Percentiles rank a stretch among this genome's conserved stretches.
Evolutionary conservation across 2,329 filamentous ascomycete species (phyloP).

Genomic region (Cercospora sojina): DNA sequence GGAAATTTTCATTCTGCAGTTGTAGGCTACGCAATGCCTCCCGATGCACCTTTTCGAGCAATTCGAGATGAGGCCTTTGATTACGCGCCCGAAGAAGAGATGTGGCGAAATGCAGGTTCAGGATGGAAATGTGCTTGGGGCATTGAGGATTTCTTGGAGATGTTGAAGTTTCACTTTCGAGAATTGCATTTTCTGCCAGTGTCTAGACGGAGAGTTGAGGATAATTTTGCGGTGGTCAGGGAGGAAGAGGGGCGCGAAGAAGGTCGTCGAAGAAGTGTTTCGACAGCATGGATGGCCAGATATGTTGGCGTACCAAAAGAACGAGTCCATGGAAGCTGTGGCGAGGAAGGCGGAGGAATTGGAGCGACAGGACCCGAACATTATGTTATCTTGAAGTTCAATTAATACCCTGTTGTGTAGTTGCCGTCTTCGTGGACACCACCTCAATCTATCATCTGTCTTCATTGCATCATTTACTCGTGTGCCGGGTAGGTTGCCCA

Average conservation of each 20-base stretch:
- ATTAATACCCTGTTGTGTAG: not conserved
- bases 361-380: not conserved
- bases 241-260: not conserved
- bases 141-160: not conserved
- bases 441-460: not conserved
- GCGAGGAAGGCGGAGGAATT: not conserved
- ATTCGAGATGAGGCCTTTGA: not conserved
- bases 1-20: not conserved
- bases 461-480: not conserved
- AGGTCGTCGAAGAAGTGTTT: not conserved
- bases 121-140: not conserved
- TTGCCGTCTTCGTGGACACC: not conserved
- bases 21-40: not conserved
- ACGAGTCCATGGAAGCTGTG: not conserved
- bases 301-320: not conserved
- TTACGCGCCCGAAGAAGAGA: not conserved
- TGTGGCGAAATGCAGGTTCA: not conserved
- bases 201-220: not conserved
- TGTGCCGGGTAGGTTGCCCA: not conserved
- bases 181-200: not conserved
- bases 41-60: not conserved
- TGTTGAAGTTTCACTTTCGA: not conserved
- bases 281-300: not conserved
- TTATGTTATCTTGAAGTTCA: not conserved
- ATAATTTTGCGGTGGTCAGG: not conserved